A percentile compares a stretch with the other conserved stretches of the same genome.
Evolutionary conservation across 2,329 filamentous ascomycete species (phyloP).

Genomic region (Plectosphaerella cucumerina): DNA sequence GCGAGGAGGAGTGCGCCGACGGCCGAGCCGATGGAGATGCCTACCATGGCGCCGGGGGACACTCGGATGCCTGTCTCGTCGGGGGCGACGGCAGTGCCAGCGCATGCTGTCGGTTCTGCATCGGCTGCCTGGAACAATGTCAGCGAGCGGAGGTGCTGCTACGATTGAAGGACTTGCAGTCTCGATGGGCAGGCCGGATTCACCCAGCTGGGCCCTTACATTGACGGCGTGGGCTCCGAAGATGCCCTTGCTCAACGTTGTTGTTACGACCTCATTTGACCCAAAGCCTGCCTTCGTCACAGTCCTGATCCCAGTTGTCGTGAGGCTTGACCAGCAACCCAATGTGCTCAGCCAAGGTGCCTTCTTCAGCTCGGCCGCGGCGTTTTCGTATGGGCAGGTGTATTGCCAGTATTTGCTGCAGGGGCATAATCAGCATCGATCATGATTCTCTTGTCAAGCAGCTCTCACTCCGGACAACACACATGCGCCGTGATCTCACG

Average conservation of each 20-base stretch:
- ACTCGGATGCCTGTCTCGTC: background rate
- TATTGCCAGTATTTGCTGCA: background rate
- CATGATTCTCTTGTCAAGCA: too few species aligned
- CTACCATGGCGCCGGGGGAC: background rate
- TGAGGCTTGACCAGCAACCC: slow-evolving; percentile 1
- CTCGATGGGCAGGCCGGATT: background rate
- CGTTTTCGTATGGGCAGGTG: background rate
- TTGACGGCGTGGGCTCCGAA: slow-evolving; percentile 1
- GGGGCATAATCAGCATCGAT: background rate
- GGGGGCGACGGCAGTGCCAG: background rate
- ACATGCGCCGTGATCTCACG: slow-evolving; percentile 1
- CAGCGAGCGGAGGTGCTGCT: too few species aligned
- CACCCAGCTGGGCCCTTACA: background rate
- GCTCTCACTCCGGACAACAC: background rate
- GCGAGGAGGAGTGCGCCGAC: background rate
- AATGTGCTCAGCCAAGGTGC: slow-evolving; percentile 1
- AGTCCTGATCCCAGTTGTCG: background rate
- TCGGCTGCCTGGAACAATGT: too few species aligned
- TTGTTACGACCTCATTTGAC: background rate
- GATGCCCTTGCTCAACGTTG: background rate
- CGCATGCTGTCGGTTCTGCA: background rate
- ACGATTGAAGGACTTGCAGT: background rate
- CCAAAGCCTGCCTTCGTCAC: background rate
- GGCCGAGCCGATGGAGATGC: background rate
- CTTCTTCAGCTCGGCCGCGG: background rate